Conservation (phyloP, 2,329 filamentous ascomycete species). For the Metarhizium robertsii region DNA sequence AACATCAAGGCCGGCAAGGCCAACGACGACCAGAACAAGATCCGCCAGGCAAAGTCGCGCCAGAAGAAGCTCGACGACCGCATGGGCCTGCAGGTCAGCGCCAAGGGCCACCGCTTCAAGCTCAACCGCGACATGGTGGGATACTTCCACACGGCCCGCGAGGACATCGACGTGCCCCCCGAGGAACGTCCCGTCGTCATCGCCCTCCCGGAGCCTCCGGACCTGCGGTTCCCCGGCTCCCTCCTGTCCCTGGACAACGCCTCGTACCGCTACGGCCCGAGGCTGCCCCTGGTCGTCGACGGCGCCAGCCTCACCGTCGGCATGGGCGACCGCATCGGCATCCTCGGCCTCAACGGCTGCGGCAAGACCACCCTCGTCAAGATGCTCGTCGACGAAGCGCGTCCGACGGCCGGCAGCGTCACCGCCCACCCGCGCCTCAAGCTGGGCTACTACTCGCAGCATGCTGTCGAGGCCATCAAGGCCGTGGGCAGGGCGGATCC, state of each 20-base stretch:
- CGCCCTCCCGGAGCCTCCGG: constrained; percentile 51
- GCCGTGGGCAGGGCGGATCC: constrained; percentile 37
- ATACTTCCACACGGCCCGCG: constrained; percentile 47
- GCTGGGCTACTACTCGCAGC: constrained; percentile 71
- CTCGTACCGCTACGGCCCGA: constrained; percentile 51
- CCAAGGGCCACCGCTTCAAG: constrained; percentile 68
- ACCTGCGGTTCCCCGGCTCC: constrained; percentile 66
- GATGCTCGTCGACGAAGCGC: constrained; percentile 52
- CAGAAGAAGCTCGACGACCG: constrained; percentile 80
- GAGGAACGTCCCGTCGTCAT: constrained; percentile 51
- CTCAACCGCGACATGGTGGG: constrained; percentile 65
- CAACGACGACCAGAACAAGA: constrained; percentile 74
- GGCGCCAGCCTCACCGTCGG: constrained; percentile 61
- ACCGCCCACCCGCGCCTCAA: constrained; percentile 59
- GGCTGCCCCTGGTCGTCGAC: constrained; percentile 37
- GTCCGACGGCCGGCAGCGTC: constrained; percentile 52
- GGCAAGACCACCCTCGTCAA: constrained; percentile 75
- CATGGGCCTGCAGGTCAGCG: constrained; percentile 65
- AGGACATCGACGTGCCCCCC: constrained; percentile 61
- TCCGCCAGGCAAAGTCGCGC: constrained; percentile 74
- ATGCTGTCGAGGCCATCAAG: constrained; percentile 63
- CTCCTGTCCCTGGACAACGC: constrained; percentile 64
- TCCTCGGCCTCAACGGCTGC: constrained; percentile 70
- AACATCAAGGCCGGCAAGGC: constrained; percentile 68
- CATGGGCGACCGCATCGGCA: constrained; percentile 63